Conservation (phyloP, 805 yeast species). For the Yarrowia phangngaensis region DNA sequence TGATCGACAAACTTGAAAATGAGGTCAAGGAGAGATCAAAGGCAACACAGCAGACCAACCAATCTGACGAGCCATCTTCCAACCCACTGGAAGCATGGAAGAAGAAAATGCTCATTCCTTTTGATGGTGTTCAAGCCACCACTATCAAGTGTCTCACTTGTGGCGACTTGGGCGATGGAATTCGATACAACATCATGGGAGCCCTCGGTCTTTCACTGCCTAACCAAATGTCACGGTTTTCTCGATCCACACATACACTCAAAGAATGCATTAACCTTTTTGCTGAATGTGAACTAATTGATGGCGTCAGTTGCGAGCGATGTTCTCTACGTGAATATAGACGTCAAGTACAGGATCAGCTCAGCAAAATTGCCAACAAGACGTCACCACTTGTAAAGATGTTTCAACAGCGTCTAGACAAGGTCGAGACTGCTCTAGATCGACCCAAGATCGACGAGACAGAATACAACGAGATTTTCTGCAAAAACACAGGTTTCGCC, state of each 20-base stretch:
- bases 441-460: conserved; percentile 77
- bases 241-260: conserved; percentile 28
- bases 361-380: conserved; percentile 1
- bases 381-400: conserved; percentile 31
- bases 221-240: conserved; percentile 10
- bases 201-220: conserved; percentile 22
- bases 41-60: background rate
- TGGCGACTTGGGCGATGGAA: conserved; percentile 86
- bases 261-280: conserved; percentile 36
- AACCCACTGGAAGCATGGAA: conserved; percentile 5
- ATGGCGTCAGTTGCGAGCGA: conserved; percentile 91
- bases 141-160: conserved; percentile 86
- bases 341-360: conserved; percentile 34
- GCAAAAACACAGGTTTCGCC: conserved; percentile 52
- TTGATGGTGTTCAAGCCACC: conserved; percentile 84
- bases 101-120: conserved; percentile 68
- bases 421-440: conserved; percentile 51
- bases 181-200: conserved; percentile 35
- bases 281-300: conserved; percentile 70
- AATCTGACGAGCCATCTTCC: background rate
- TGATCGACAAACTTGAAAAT: conserved; percentile 37
- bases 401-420: conserved; percentile 47
- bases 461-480: conserved; percentile 66
- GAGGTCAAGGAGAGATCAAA: conserved; percentile 31
- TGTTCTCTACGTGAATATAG: conserved; percentile 59